Evolutionary conservation across 2,329 filamentous ascomycete genomes (phyloP), one percentile per base, ranked within the genome.

Genomic region (Aaosphaeria arxii): DNA sequence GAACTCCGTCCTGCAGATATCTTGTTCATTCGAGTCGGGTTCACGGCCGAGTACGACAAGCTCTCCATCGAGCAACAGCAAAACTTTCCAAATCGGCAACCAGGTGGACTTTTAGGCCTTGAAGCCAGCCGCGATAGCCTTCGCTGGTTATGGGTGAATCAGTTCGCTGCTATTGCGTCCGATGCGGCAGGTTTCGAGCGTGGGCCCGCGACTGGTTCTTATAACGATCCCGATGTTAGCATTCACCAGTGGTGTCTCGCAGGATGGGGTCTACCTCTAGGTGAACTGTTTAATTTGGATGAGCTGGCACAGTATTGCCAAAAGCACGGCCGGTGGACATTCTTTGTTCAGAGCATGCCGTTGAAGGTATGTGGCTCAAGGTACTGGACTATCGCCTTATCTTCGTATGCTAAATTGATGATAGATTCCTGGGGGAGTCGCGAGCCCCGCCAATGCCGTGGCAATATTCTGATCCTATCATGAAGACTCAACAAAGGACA

Each of bases 271-370:
- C 17, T 24, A 24, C 17, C 17, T 24, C 17, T 24, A 24, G 69
- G 69, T 11, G 69, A 72, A 53, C 65, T 72, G 68, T 70, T 63
- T 50, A 69, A 72, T 54, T 64, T 86, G 17, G 77, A 80, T 48
- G 71, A 63, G 7, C 63, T 85, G 40, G 74, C 78, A 3, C 72
- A 68, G 33, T 74, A 78, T 42, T 81, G 81, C 55, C 82, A 78
- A 54, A 71, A 73, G 57, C 66, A 76, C 59, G 70, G 74, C 31
- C 67, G 77, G 29, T 84, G 78, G 61, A 80, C 74, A 2, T 87
- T 86, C 57, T 77, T 87, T 65, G 72, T 87, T 5, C 81, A 77
- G 0, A 85, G 81, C 53, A 74, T 74, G 33, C 82, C 83, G 1
- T 62, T 84, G 50, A 85, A 85, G 54, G 66, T 69, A 49, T 46